phyloP scores from a whole-genome alignment of 2,329 filamentous ascomycete species.

The Neoscytalidium dimidiatum region DNA sequence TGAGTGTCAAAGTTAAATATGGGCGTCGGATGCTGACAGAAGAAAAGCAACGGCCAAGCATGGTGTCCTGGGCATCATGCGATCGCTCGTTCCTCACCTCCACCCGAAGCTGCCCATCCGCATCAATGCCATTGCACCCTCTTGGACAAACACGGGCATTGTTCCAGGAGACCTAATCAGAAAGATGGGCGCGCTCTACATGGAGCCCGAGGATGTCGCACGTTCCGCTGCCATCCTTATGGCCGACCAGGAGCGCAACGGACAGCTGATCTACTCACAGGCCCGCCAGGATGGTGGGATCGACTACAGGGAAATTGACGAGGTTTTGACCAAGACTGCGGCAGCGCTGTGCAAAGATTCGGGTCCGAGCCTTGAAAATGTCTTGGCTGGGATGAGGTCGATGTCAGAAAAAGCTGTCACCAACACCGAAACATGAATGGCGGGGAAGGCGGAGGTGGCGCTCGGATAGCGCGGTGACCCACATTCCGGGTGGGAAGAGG shows the following conservation, averaged over 20 bases:
- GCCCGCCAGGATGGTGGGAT: slow-evolving; percentile 21
- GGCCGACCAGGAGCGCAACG: slow-evolving; percentile 30
- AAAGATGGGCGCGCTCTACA: slow-evolving; percentile 25
- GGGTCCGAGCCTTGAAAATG: neutral
- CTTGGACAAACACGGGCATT: slow-evolving; percentile 34
- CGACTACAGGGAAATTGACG: slow-evolving; percentile 32
- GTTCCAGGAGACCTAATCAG: slow-evolving; percentile 22
- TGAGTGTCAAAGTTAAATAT: slow-evolving; percentile 15
- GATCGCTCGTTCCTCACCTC: slow-evolving; percentile 24
- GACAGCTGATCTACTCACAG: slow-evolving; percentile 29
- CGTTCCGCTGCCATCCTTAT: slow-evolving; percentile 30
- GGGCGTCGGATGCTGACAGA: neutral
- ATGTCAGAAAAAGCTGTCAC: neutral
- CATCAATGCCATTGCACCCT: slow-evolving; percentile 35
- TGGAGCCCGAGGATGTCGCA: slow-evolving; percentile 30
- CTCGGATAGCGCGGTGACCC: neutral
- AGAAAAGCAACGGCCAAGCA: slow-evolving; percentile 35
- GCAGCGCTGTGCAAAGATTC: neutral
- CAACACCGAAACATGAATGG: neutral
- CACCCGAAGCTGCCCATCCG: slow-evolving; percentile 31
- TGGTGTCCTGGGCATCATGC: slow-evolving; percentile 34
- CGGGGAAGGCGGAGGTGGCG: neutral
- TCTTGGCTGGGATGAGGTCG: neutral
- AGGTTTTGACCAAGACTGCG: slow-evolving; percentile 21
- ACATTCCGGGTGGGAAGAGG: neutral